Conservation (phyloP, 192 early-diverging fungal species). For the Dissophora globulifera region DNA sequence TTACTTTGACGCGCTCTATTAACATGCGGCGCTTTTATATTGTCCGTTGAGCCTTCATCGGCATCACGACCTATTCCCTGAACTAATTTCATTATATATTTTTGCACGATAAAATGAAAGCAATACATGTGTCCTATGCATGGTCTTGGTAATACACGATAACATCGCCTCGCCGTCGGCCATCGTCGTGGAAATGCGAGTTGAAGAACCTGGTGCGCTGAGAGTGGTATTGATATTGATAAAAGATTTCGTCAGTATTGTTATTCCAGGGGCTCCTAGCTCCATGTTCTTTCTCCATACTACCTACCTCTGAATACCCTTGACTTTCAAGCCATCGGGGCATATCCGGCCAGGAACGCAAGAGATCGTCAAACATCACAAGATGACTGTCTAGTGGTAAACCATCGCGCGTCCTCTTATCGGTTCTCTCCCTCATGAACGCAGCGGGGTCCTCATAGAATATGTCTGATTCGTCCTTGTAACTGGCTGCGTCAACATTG, state of each 20-base stretch:
- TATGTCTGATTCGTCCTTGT: slow-evolving; percentile 80
- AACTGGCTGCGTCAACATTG: slow-evolving; percentile 25
- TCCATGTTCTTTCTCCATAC: background rate
- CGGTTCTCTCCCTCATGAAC: slow-evolving; percentile 52
- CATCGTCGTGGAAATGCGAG: slow-evolving; percentile 87
- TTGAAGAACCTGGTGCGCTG: slow-evolving; percentile 93
- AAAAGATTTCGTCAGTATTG: too few relatives aligned
- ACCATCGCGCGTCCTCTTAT: background rate
- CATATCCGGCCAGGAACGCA: slow-evolving; percentile 42
- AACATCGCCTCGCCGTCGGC: slow-evolving; percentile 82
- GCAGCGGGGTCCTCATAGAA: slow-evolving; percentile 77
- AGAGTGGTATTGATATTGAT: too few relatives aligned
- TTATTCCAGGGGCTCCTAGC: too few relatives aligned
- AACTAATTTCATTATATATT: too few relatives aligned
- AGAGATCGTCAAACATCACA: slow-evolving; percentile 80
- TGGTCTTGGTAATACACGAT: slow-evolving; percentile 82
- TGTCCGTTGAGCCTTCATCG: too few relatives aligned
- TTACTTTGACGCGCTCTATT: too few relatives aligned
- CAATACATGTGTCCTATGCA: too few relatives aligned
- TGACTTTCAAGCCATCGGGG: slow-evolving; percentile 39
- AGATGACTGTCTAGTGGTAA: slow-evolving; percentile 62
- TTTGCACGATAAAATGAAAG: too few relatives aligned
- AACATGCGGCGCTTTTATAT: too few relatives aligned
- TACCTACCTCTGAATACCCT: slow-evolving; percentile 68
- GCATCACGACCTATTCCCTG: too few relatives aligned